A percentile compares a stretch with the other conserved stretches of the same genome.
phyloP scores from a whole-genome alignment of 106 monocot genomes.

The Dendrobium nobile region DNA sequence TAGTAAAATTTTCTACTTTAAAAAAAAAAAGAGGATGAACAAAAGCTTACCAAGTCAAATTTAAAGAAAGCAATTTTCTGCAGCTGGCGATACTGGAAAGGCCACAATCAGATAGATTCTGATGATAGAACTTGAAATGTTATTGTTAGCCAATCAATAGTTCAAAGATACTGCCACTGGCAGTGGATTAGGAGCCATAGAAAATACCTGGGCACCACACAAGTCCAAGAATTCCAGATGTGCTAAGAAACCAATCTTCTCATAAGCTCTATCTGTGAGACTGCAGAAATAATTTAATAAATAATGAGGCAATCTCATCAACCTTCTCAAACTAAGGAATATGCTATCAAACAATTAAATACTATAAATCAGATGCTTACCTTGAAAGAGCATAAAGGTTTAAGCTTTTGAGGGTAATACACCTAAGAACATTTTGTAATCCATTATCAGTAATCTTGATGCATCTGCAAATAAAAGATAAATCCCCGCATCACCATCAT shows the following conservation, averaged over 20 bases:
- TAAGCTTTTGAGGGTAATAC: conserved; percentile 58
- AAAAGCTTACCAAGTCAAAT: conserved; percentile 77
- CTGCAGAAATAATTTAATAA: conserved; percentile 23
- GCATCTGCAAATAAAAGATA: conserved; percentile 43
- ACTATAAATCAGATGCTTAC: conserved; percentile 19
- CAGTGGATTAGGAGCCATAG: not conserved
- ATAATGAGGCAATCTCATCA: not conserved
- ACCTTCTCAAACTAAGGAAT: not conserved
- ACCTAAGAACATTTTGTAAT: conserved; percentile 46
- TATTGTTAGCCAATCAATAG: not conserved
- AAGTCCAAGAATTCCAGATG: conserved; percentile 67
- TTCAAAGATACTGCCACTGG: not conserved
- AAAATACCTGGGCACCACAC: conserved; percentile 84
- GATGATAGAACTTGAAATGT: conserved; percentile 7
- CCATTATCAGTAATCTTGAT: conserved; percentile 80
- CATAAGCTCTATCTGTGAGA: conserved; percentile 71
- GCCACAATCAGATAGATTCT: conserved; percentile 83
- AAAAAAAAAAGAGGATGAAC: not conserved
- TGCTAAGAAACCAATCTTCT: conserved; percentile 44
- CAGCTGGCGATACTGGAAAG: conserved; percentile 62
- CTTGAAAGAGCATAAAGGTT: conserved; percentile 93
- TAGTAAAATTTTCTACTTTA: not conserved
- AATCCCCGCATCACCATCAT: no score
- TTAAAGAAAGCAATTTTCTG: conserved; percentile 57
- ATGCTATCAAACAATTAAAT: not conserved